Evolutionary conservation across 306 rosid genomes (phyloP).

Genomic region (Rubus idaeus): DNA sequence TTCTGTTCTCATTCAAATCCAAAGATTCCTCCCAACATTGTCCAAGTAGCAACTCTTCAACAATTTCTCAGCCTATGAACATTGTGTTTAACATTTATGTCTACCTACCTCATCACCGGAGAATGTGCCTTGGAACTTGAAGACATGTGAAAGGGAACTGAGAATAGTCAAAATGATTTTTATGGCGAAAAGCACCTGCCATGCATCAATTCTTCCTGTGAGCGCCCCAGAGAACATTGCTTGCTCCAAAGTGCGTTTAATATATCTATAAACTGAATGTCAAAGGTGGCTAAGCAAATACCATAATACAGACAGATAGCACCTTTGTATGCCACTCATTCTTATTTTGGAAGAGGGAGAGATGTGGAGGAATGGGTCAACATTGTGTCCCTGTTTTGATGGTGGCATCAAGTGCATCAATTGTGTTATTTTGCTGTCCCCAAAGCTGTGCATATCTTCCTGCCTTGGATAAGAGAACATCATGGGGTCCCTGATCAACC

Average conservation of each 20-base stretch:
- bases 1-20: not conserved
- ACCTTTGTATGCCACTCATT: conserved; percentile 2
- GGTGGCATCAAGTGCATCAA: conserved; percentile 69
- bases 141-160: not conserved
- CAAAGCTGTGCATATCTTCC: conserved; percentile 99
- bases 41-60: not conserved
- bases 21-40: not conserved
- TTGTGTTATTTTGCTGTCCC: conserved; percentile 88
- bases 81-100: not conserved
- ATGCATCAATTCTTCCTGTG: conserved; percentile 15
- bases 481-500: conserved; percentile 92
- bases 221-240: not conserved
- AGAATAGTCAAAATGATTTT: not conserved
- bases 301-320: not conserved
- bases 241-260: conserved; percentile 12
- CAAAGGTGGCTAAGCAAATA: conserved; percentile 11
- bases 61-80: conserved; percentile 3
- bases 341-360: conserved; percentile 6
- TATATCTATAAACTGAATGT: conserved; percentile 16
- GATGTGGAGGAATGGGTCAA: conserved; percentile 11
- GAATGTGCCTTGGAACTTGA: not conserved
- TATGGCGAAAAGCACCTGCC: not conserved
- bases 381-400: conserved; percentile 43
- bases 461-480: conserved; percentile 64
- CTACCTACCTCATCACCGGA: conserved; percentile 15